Conservation (phyloP, 176 grass and related monocot genomes). For the Metroxylon sagu region DNA sequence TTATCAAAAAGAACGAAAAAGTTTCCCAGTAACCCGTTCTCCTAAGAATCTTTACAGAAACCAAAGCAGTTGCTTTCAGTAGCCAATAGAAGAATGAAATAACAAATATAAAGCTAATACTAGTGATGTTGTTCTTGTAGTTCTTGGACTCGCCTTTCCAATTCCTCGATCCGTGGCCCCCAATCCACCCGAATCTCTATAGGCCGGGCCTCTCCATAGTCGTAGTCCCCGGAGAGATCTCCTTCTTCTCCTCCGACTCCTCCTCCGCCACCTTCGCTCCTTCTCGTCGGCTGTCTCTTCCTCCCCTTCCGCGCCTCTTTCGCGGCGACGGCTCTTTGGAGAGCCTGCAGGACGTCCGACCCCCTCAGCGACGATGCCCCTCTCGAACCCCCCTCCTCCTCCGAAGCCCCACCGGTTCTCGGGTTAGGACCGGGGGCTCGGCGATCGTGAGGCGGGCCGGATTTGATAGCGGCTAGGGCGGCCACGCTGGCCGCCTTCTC, state of each 20-base stretch:
- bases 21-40: too few species aligned
- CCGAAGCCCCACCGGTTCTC: too few species aligned
- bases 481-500: background rate
- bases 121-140: constrained; percentile 24
- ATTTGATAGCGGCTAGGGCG: background rate
- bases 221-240: too few species aligned
- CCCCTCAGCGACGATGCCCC: constrained; percentile 23
- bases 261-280: constrained; percentile 1
- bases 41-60: too few species aligned
- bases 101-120: too few species aligned
- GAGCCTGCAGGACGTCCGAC: constrained; percentile 38
- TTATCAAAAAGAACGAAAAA: too few species aligned
- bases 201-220: constrained; percentile 20
- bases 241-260: background rate
- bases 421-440: background rate
- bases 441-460: background rate
- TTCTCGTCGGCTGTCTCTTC: background rate
- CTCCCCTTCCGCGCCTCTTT: constrained; percentile 35
- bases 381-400: background rate
- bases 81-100: too few species aligned
- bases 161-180: constrained; percentile 30
- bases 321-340: constrained; percentile 31
- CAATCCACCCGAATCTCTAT: constrained; percentile 41
- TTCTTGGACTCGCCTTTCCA: constrained; percentile 31
- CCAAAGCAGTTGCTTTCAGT: too few species aligned